A percentile compares a stretch with the other conserved stretches of the same genome.
These are phyloP conservation scores for Berberis thunbergii DNA, from an alignment of 164 flowering plant species.

Conservation along the genomic window DNA sequence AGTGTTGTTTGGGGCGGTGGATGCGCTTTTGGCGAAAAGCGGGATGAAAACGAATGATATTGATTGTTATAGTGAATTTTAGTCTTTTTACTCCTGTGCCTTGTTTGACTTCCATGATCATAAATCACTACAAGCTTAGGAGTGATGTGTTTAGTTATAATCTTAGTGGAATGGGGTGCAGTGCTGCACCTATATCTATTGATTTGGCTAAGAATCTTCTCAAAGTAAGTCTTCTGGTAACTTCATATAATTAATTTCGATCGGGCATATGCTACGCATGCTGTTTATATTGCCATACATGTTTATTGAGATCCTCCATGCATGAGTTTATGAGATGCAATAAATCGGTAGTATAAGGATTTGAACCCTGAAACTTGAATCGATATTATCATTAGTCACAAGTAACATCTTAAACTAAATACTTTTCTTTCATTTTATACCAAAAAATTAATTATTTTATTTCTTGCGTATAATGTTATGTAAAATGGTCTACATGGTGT, in stretches of 20 bases:
- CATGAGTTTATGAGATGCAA: too few relatives aligned
- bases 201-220: neutral
- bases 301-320: too few relatives aligned
- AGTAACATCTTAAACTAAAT: too few relatives aligned
- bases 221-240: neutral
- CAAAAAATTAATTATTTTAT: too few relatives aligned
- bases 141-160: neutral
- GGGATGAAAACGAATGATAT: neutral
- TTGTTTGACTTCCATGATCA: neutral
- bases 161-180: neutral
- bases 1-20: neutral
- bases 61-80: neutral
- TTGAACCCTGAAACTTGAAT: too few relatives aligned
- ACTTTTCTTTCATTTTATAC: too few relatives aligned
- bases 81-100: neutral
- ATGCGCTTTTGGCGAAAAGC: neutral
- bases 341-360: too few relatives aligned
- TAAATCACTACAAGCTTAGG: neutral
- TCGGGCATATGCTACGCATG: too few relatives aligned
- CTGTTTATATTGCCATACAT: too few relatives aligned
- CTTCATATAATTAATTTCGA: neutral
- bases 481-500: too few relatives aligned
- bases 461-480: too few relatives aligned
- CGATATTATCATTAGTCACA: too few relatives aligned
- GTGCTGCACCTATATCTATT: neutral